These are phyloP conservation scores for Phoenix roebelenii DNA, from an alignment of 176 grass and related monocot species.

Conservation along the genomic window DNA sequence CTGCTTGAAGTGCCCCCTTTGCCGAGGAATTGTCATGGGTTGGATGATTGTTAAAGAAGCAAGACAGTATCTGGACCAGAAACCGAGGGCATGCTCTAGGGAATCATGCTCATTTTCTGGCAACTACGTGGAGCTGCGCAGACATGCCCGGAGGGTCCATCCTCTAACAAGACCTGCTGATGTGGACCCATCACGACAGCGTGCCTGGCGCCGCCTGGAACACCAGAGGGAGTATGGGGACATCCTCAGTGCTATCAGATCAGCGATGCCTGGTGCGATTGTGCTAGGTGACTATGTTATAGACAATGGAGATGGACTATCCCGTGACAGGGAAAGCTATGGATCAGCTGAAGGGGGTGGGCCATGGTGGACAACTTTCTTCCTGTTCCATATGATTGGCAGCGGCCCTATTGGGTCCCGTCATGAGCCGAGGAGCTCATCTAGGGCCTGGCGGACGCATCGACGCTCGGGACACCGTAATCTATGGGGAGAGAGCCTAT, in stretches of 20 bases:
- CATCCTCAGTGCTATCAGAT: slow-evolving; percentile 83
- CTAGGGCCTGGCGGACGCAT: slow-evolving; percentile 29
- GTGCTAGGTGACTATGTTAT: slow-evolving; percentile 92
- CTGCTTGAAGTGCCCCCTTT: slow-evolving; percentile 73
- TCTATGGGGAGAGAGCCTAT: slow-evolving; percentile 16
- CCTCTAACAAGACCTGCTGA: slow-evolving; percentile 45
- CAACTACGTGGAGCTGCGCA: slow-evolving; percentile 67
- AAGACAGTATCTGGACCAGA: slow-evolving; percentile 68
- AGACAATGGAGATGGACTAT: slow-evolving; percentile 45
- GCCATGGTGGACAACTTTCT: slow-evolving; percentile 38
- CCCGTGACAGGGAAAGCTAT: slow-evolving; percentile 24
- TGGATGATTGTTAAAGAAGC: slow-evolving; percentile 70
- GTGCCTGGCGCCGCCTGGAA: slow-evolving; percentile 72
- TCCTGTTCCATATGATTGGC: slow-evolving; percentile 29
- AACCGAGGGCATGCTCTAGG: slow-evolving; percentile 56
- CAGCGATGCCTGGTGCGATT: slow-evolving; percentile 72
- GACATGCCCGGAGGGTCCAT: slow-evolving; percentile 65
- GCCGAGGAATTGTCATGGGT: slow-evolving; percentile 68
- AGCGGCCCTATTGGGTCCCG: slow-evolving; percentile 15
- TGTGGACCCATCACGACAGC: slow-evolving; percentile 57
- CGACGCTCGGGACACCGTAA: slow-evolving; percentile 20
- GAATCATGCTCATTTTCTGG: slow-evolving; percentile 73
- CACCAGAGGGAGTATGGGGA: slow-evolving; percentile 83
- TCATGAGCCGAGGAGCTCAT: slow-evolving; percentile 31
- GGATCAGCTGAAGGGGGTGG: slow-evolving; percentile 31